Evolutionary conservation across 768 basidiomycete genomes (phyloP), one percentile per base, ranked within the genome.

Genomic region (Pholiota microspora): DNA sequence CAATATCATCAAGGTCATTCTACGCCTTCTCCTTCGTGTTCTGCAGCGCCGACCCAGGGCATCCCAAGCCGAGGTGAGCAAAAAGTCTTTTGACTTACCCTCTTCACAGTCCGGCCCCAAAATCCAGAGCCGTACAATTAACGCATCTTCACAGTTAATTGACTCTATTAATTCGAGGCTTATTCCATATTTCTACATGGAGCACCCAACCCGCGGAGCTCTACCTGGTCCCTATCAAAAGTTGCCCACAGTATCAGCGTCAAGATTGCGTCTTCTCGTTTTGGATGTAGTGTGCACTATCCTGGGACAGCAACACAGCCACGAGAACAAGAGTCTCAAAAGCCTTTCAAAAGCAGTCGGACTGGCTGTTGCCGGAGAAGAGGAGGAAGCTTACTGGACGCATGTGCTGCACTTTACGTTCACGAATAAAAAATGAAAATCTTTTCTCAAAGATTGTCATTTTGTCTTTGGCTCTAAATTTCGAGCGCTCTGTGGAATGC

Each of bases 221-320:
- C 64, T 94, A 28, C 71, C 73, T 13, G 96, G 95, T 0, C 95
- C 95, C 21, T 98, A 85, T 71, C 69, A 73, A 49, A 88, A 82
- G 65, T 71, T 97, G n/a, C 78, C 82, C 12, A 21, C 46, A 45
- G 31, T 54, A 2, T 57, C 71, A 18, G 40, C 53, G 12, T 69
- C 73, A 32, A 64, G 67, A 18, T 58, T 85, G 38, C 79, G 83
- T 53, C 71, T 76, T 28, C 75, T 93, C 18, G 85, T 79, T 15
- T 64, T 96, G 59, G 86, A 93, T 62, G 71, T 89, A 34, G 86
- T 74, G 12, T 72, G 68, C 15, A 68, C 71, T 3, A 45, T 75
- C 45, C 45, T 72, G 32, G 59, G 49, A 10, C 55, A 52, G 28
- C 60, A 59, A 8, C 46, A 53, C 16, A 53, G 59, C 23, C 36